phyloP scores from a whole-genome alignment of 106 monocot genomes.

The Iris macrosiphon region DNA sequence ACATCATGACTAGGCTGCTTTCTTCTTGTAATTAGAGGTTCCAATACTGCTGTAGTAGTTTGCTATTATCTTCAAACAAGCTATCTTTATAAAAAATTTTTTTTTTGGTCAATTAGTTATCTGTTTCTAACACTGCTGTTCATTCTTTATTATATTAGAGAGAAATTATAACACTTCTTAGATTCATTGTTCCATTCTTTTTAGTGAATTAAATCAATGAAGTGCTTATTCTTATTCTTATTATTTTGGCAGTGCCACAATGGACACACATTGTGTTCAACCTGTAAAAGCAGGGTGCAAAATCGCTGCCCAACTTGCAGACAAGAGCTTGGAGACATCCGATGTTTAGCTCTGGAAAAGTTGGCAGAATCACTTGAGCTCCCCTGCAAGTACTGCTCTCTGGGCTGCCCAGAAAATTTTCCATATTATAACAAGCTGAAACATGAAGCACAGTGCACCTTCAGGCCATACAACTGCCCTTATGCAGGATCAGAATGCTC shows the following conservation, averaged over 20 bases:
- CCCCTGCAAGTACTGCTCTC: constrained; percentile 58
- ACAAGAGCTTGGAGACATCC: constrained; percentile 74
- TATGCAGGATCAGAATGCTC: constrained; percentile 79
- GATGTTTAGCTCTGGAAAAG: constrained; percentile 80
- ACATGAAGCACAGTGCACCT: constrained; percentile 58
- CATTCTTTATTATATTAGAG: too few species aligned
- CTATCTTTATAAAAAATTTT: too few species aligned
- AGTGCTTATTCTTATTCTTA: too few species aligned
- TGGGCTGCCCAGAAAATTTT: constrained; percentile 73
- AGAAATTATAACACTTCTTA: too few species aligned
- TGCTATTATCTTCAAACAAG: too few species aligned
- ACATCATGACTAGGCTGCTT: too few species aligned
- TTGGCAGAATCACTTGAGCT: constrained; percentile 81
- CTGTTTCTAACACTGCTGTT: too few species aligned
- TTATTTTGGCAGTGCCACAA: constrained; percentile 59
- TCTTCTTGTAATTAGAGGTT: too few species aligned
- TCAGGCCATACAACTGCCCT: constrained; percentile 77
- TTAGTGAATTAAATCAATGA: too few species aligned
- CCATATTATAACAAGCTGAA: constrained; percentile 76
- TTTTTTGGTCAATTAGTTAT: too few species aligned
- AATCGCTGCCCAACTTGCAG: constrained; percentile 76
- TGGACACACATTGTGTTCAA: constrained; percentile 79
- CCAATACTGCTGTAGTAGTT: too few species aligned
- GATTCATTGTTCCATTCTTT: too few species aligned
- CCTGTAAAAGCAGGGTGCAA: constrained; percentile 64